These are phyloP conservation scores for Populus trichocarpa DNA, from an alignment of 441 rosid genomes.

Conservation along the genomic window DNA sequence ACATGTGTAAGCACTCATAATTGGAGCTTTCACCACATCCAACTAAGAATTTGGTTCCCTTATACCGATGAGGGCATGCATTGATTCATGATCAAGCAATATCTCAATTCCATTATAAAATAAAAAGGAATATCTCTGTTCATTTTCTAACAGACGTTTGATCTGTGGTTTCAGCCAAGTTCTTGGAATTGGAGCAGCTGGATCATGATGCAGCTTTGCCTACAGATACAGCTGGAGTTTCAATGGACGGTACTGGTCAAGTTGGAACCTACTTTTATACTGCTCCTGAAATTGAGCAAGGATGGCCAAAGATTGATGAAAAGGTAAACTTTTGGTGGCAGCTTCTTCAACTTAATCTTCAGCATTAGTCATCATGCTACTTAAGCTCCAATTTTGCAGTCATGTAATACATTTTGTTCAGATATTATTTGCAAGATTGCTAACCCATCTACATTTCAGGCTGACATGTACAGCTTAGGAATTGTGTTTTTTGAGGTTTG, in stretches of 20 bases:
- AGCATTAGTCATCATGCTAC: conserved; percentile 3
- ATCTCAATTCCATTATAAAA: neutral
- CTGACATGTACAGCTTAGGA: conserved; percentile 98
- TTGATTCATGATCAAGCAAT: neutral
- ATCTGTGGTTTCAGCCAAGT: conserved; percentile 63
- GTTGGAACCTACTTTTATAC: conserved; percentile 96
- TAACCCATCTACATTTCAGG: conserved; percentile 42
- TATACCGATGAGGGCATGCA: neutral
- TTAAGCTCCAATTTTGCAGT: conserved; percentile 4
- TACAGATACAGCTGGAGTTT: conserved; percentile 63
- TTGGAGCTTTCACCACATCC: neutral
- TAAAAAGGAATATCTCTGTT: neutral
- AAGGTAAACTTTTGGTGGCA: conserved; percentile 50
- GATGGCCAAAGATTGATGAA: conserved; percentile 98
- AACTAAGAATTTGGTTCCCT: neutral
- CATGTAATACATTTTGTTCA: neutral
- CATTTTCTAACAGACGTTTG: neutral
- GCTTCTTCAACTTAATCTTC: conserved; percentile 18
- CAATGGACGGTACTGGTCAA: conserved; percentile 87
- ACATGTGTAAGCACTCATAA: neutral
- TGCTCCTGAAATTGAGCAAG: conserved; percentile 99
- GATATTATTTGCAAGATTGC: neutral
- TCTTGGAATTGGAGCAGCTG: conserved; percentile 90
- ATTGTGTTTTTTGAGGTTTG: conserved; percentile 94
- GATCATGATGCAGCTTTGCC: conserved; percentile 73